These are phyloP conservation scores for Penicillium sp. DNA, from an alignment of 2,329 filamentous ascomycete genomes.

Conservation along the genomic window DNA sequence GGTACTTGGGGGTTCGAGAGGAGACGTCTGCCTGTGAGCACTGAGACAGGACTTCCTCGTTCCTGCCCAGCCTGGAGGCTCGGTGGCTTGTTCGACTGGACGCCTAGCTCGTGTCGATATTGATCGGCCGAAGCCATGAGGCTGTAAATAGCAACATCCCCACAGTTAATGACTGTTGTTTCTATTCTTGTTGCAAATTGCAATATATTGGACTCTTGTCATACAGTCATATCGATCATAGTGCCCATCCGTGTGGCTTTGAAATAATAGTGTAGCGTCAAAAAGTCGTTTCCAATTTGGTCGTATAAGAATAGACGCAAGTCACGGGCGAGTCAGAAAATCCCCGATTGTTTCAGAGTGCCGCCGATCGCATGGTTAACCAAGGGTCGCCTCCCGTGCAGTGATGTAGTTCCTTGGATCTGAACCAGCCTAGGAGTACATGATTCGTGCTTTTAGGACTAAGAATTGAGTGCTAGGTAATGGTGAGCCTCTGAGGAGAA, in stretches of 20 bases:
- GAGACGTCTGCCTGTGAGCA: not conserved
- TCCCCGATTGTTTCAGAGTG: constrained; percentile 12
- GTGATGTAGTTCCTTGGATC: not conserved
- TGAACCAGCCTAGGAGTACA: not conserved
- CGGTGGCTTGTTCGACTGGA: not conserved
- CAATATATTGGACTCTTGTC: not conserved
- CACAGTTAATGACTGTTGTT: constrained; percentile 8
- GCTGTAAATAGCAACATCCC: constrained; percentile 22
- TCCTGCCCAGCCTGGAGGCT: not conserved
- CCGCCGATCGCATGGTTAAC: constrained; percentile 5
- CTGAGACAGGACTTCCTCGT: not conserved
- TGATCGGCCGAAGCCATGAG: not conserved
- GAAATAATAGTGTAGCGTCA: no score
- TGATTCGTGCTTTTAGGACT: no score
- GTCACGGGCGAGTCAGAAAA: not conserved
- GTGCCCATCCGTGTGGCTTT: not conserved
- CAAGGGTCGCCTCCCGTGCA: constrained; percentile 11
- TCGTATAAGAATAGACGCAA: not conserved
- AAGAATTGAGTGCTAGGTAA: not conserved
- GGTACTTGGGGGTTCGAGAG: not conserved
- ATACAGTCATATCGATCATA: no score
- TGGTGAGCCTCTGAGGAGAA: no score
- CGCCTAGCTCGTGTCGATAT: not conserved
- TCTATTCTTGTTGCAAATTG: not conserved
- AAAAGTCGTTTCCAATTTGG: not conserved